Evolutionary conservation across 805 yeast species (phyloP), one percentile per base, ranked within the genome.

Genomic region (Starmerella ratchasimensis): DNA sequence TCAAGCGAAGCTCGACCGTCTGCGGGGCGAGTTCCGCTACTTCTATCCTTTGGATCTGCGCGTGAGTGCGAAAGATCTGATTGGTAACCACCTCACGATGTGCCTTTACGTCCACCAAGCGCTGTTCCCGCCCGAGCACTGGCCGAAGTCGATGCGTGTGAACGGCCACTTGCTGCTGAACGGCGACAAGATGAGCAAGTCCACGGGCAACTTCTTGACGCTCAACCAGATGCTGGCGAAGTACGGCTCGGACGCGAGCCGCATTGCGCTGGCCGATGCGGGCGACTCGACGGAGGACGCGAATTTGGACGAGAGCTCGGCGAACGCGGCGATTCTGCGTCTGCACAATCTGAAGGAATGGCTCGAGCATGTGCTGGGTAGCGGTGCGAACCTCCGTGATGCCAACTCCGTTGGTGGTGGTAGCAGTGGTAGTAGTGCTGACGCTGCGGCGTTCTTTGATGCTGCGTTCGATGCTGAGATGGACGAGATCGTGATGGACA

Each of bases 221-320:
- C 67, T 90, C 59, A 71, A 76, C 52, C 83, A 90, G 60, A 71
- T 80, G 57, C 76, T 77, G 43, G 69, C 74, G 52, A 90, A 90
- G 63, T 90, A 76, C 51, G 98, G 98, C 60, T 94, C 97, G 36
- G 98, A 90, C 61, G 96, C 97, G 29, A 68, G 94, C 9, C 80
- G 98, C 69, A 81, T 90, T 59, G 96, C 98, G 4, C 67, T 90
- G 48, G 98, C 97, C 32, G 98, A 90, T 66, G 95, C 96, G 36
- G 98, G 98, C 67, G 98, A 90, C 59, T 68, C 90, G 30, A 74
- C 84, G 49, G 98, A 90, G 64, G 98, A 90, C 61, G 98, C 98
- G 37, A 90, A 90, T 67, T 81, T 90, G 56, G 98, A 90, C 55
- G 98, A 90, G 64, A 65, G 83, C 43, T 86, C 77, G 55, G 98